A percentile compares a stretch with the other conserved stretches of the same genome.
These are phyloP conservation scores for Calonectria multiphialidica DNA, from an alignment of 2,329 filamentous ascomycete genomes.

Conservation along the genomic window DNA sequence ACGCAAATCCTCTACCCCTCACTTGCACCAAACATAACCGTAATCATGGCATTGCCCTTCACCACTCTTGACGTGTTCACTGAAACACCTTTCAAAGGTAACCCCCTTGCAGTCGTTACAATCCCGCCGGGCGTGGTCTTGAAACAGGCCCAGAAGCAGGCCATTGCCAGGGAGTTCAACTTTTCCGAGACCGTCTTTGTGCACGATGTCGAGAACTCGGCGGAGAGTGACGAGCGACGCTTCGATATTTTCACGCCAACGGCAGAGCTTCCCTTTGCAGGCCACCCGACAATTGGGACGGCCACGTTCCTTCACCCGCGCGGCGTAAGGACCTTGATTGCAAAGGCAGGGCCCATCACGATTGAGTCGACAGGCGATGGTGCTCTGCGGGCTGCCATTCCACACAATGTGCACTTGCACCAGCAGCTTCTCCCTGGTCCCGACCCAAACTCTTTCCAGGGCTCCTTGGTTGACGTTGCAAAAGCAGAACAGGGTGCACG, in stretches of 20 bases:
- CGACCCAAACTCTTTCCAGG: background rate
- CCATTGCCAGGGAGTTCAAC: slow-evolving; percentile 72
- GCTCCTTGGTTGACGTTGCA: slow-evolving; percentile 21
- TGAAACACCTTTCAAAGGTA: slow-evolving; percentile 62
- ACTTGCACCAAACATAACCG: background rate
- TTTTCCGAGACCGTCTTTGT: slow-evolving; percentile 74
- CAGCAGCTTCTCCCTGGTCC: slow-evolving; percentile 48
- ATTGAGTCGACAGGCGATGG: slow-evolving; percentile 52
- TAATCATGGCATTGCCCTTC: slow-evolving; percentile 55
- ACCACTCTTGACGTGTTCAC: slow-evolving; percentile 70
- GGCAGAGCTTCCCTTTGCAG: slow-evolving; percentile 70
- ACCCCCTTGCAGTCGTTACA: slow-evolving; percentile 70
- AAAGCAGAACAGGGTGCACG: slow-evolving; percentile 55
- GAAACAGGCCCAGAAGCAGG: slow-evolving; percentile 65
- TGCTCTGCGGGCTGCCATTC: slow-evolving; percentile 70
- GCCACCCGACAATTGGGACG: slow-evolving; percentile 71
- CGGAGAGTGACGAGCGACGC: slow-evolving; percentile 45
- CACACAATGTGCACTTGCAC: slow-evolving; percentile 75
- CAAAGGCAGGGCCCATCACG: slow-evolving; percentile 67
- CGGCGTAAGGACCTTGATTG: slow-evolving; percentile 56
- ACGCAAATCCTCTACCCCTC: background rate
- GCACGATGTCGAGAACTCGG: slow-evolving; percentile 55
- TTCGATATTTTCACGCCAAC: slow-evolving; percentile 70
- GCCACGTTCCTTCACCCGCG: slow-evolving; percentile 59
- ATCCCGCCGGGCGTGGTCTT: slow-evolving; percentile 54